Percentiles rank a stretch among this genome's conserved stretches.
These are phyloP conservation scores for Cordyceps cateniannulata DNA, from an alignment of 2,329 filamentous ascomycete genomes.

Conservation along the genomic window DNA sequence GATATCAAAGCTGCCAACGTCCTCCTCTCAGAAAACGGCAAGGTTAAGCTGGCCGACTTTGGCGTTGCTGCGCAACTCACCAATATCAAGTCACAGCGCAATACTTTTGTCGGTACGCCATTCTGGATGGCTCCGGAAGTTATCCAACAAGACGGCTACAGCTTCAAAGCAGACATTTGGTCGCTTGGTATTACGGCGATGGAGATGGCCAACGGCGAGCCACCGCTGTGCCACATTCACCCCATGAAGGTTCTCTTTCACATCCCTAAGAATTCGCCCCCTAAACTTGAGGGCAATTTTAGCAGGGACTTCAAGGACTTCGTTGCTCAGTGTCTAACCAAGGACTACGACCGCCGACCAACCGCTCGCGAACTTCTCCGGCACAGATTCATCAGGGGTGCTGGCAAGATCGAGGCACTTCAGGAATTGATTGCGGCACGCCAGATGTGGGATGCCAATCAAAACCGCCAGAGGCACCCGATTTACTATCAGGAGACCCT, in stretches of 20 bases:
- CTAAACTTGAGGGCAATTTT: slow-evolving; percentile 77
- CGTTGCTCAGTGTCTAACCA: slow-evolving; percentile 80
- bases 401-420: slow-evolving; percentile 80
- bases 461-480: slow-evolving; percentile 60
- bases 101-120: slow-evolving; percentile 95
- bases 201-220: slow-evolving; percentile 81
- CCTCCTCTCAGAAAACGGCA: slow-evolving; percentile 81
- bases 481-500: slow-evolving; percentile 94
- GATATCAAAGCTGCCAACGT: slow-evolving; percentile 97
- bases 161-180: slow-evolving; percentile 93
- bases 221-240: slow-evolving; percentile 78
- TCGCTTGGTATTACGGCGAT: slow-evolving; percentile 87
- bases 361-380: slow-evolving; percentile 81
- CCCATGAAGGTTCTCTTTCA: slow-evolving; percentile 92
- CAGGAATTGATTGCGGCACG: slow-evolving; percentile 81
- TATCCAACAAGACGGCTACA: slow-evolving; percentile 75
- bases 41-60: slow-evolving; percentile 95
- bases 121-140: slow-evolving; percentile 98
- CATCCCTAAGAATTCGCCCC: slow-evolving; percentile 82
- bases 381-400: slow-evolving; percentile 80
- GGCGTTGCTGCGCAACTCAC: slow-evolving; percentile 94
- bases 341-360: slow-evolving; percentile 79
- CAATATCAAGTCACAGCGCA: slow-evolving; percentile 94
- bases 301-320: slow-evolving; percentile 94
- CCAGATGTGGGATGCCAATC: slow-evolving; percentile 73